These are phyloP conservation scores for Oryza australiensis DNA, from an alignment of 176 grass and related monocot species.

Conservation along the genomic window DNA sequence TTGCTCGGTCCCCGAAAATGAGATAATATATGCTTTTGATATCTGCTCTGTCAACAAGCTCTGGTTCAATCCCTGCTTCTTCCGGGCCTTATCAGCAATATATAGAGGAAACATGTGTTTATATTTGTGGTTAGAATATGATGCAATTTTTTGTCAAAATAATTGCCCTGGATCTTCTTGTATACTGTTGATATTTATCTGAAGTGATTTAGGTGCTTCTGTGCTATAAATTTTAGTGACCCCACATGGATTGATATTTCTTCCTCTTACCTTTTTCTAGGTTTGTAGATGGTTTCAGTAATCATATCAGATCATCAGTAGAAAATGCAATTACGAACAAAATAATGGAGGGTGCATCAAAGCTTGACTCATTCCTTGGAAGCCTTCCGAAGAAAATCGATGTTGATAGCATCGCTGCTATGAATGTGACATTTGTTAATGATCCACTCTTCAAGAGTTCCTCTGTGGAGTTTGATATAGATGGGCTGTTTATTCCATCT, in stretches of 20 bases:
- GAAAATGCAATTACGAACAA: slow-evolving; percentile 76
- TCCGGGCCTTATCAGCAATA: no score
- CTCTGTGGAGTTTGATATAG: slow-evolving; percentile 88
- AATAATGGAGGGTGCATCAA: slow-evolving; percentile 63
- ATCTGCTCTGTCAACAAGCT: no score
- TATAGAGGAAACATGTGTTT: background rate
- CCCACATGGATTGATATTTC: slow-evolving; percentile 20
- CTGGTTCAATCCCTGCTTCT: no score
- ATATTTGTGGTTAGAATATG: slow-evolving; percentile 10
- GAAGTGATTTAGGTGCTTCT: slow-evolving; percentile 11
- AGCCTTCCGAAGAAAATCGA: slow-evolving; percentile 82
- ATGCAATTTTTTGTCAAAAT: background rate
- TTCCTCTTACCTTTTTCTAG: slow-evolving; percentile 50
- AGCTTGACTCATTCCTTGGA: slow-evolving; percentile 78
- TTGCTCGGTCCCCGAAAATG: no score
- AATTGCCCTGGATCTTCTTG: background rate
- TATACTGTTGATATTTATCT: background rate
- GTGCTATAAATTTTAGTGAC: background rate
- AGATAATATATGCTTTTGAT: no score
- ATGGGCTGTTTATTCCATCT: slow-evolving; percentile 76
- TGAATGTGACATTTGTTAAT: slow-evolving; percentile 88
- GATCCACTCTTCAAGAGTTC: slow-evolving; percentile 75
- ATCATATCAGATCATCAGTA: slow-evolving; percentile 81
- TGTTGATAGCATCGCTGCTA: slow-evolving; percentile 61
- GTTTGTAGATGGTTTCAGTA: slow-evolving; percentile 77